A percentile compares a stretch with the other conserved stretches of the same genome.
These are phyloP conservation scores for Fusarium sp. DNA, from an alignment of 2,329 filamentous ascomycete species.

Conservation along the genomic window DNA sequence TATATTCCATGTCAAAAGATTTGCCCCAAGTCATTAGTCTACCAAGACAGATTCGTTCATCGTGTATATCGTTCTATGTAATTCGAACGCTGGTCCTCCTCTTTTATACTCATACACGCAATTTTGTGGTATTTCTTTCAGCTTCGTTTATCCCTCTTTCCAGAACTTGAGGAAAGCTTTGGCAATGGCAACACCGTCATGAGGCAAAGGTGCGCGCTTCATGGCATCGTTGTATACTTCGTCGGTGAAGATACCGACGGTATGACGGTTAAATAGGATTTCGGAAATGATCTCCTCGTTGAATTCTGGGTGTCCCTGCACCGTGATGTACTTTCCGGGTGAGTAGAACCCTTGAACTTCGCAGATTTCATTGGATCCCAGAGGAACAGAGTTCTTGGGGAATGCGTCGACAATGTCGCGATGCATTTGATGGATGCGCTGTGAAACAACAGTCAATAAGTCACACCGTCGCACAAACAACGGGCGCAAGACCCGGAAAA, in stretches of 20 bases:
- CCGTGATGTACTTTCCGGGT: slow-evolving; percentile 54
- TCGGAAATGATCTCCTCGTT: slow-evolving; percentile 55
- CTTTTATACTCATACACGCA: neutral
- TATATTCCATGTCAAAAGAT: neutral
- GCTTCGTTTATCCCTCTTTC: slow-evolving; percentile 60
- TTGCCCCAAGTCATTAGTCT: slow-evolving; percentile 10
- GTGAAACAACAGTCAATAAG: slow-evolving; percentile 59
- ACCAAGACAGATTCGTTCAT: slow-evolving; percentile 14
- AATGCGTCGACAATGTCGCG: slow-evolving; percentile 58
- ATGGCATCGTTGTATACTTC: slow-evolving; percentile 77
- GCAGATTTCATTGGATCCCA: slow-evolving; percentile 58
- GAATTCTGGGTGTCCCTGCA: slow-evolving; percentile 64
- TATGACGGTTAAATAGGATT: slow-evolving; percentile 65
- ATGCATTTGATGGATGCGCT: slow-evolving; percentile 62
- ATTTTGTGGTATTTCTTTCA: neutral
- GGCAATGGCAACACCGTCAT: slow-evolving; percentile 84
- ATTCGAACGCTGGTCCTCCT: slow-evolving; percentile 15
- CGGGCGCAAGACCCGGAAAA: slow-evolving; percentile 58
- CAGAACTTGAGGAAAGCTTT: slow-evolving; percentile 82
- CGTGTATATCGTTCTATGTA: slow-evolving; percentile 8
- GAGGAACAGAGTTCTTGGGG: slow-evolving; percentile 55
- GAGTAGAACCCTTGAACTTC: slow-evolving; percentile 59
- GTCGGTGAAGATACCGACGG: slow-evolving; percentile 76
- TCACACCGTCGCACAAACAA: slow-evolving; percentile 70
- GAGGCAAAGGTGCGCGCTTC: slow-evolving; percentile 71